Evolutionary conservation across 805 yeast genomes (phyloP), one percentile per base, ranked within the genome.

Genomic region (Lipomyces orientalis): DNA sequence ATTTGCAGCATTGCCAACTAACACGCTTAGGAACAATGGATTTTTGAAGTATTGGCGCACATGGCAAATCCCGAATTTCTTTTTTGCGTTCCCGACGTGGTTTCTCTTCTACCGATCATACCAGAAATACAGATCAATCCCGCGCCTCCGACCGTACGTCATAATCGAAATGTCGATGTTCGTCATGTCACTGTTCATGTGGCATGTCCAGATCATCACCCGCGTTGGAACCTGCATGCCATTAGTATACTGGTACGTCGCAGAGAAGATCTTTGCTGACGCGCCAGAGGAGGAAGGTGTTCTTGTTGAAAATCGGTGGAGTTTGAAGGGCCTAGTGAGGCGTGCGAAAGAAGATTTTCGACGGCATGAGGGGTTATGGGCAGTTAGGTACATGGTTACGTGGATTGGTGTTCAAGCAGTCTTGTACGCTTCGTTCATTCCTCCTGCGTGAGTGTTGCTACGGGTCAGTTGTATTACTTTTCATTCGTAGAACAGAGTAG

Each of bases 191-290:
- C 34, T 86, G 1, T 80, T 87, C 43, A 80, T 87, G 61, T 91
- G 95, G 86, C 93, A 94, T 77, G 90, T 89, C 49, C 99, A 94
- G 77, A 92, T 93, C 46, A 81, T 94, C 65, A 91, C 90, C 52
- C 82, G 99, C 64, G 85, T 93, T 4, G 85, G 89, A 10, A 84
- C 94, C 5, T 91, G 92, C 75, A 77, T 90, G 43, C 98, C 98
- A 0, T 75, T 90, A 8, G 85, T 87, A 64, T 84, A 87, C 72
- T 91, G 97, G 97, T 88, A 87, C 75, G 73, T 88, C 34, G 86
- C 90, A 5, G 81, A 81, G 64, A 73, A 78, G 61, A 67, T 76
- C 4, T 58, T 16, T 25, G 51, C 34, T 12, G 72, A 69, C 25
- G 64, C 58, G 43, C 62, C 58, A 16, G 52, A 66, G 68, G n/a